These are phyloP conservation scores for Aphanomyces invadans DNA, from an alignment of 352 stramenopile genomes.

Conservation along the genomic window DNA sequence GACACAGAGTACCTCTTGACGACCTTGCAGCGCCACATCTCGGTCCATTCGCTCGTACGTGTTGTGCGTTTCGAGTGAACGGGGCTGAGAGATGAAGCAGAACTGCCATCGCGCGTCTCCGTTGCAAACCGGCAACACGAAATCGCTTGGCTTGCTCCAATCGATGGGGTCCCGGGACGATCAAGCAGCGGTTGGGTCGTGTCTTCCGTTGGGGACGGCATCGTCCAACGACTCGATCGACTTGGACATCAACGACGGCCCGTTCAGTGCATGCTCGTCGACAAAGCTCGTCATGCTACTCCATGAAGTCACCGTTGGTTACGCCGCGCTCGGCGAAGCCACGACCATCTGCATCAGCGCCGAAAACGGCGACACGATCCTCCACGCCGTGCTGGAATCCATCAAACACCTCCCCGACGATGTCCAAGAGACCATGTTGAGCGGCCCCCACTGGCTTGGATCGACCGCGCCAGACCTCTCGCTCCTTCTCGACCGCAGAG, in stretches of 20 bases:
- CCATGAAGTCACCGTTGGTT: slow-evolving; percentile 16
- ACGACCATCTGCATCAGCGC: slow-evolving; percentile 17
- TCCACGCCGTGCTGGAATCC: slow-evolving; percentile 43
- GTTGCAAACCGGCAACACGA: slow-evolving; percentile 30
- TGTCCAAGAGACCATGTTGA: neutral
- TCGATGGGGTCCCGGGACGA: slow-evolving; percentile 2
- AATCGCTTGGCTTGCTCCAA: neutral
- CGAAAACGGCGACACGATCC: slow-evolving; percentile 38
- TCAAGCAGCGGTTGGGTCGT: too few species aligned
- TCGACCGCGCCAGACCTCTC: slow-evolving; percentile 28
- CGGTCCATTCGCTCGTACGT: slow-evolving; percentile 37
- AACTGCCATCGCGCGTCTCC: slow-evolving; percentile 40
- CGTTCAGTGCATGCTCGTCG: neutral
- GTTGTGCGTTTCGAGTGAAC: neutral
- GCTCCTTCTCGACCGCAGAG: slow-evolving; percentile 33
- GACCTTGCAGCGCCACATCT: slow-evolving; percentile 34
- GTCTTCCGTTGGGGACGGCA: too few species aligned
- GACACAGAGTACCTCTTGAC: slow-evolving; percentile 44
- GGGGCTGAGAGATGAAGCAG: too few species aligned
- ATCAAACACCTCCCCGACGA: slow-evolving; percentile 2
- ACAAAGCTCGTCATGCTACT: slow-evolving; percentile 6
- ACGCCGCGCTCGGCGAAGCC: slow-evolving; percentile 1
- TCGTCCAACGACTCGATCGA: neutral
- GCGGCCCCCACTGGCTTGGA: neutral
- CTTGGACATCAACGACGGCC: too few species aligned